phyloP scores from a whole-genome alignment of 495 filamentous ascomycete genomes.

The Talaromyces nanjingensis region DNA sequence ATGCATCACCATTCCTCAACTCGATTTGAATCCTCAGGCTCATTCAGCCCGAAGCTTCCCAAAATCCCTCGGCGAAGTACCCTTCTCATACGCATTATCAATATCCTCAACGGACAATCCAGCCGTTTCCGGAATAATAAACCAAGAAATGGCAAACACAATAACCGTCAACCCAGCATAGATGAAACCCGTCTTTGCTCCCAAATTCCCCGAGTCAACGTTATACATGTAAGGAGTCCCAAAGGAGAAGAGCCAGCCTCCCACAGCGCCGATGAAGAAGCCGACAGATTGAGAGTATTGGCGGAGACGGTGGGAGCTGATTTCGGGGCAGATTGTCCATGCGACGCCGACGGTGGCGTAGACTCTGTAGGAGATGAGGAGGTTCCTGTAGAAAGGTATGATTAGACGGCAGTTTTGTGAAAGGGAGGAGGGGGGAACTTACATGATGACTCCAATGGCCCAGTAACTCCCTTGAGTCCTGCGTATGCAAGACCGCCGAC shows the following conservation, averaged over 20 bases:
- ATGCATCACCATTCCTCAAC: no score
- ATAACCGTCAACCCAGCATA: constrained; percentile 13
- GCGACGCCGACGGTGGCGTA: constrained; percentile 11
- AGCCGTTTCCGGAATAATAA: constrained; percentile 13
- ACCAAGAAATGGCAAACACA: constrained; percentile 10
- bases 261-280: constrained; percentile 10
- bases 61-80: not conserved
- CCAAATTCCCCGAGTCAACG: constrained; percentile 15
- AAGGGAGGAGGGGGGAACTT: not conserved
- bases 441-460: constrained; percentile 17
- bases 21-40: not conserved
- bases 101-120: constrained; percentile 14
- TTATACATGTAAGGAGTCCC: constrained; percentile 16
- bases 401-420: not conserved
- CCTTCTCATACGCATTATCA: constrained; percentile 13
- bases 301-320: constrained; percentile 13
- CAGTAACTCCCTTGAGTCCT: constrained; percentile 9
- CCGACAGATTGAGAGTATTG: constrained; percentile 14
- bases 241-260: constrained; percentile 13
- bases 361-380: constrained; percentile 12
- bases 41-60: not conserved
- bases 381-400: constrained; percentile 8
- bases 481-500: constrained; percentile 10
- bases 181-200: constrained; percentile 13
- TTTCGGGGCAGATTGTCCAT: constrained; percentile 15